Evolutionary conservation across 2,329 filamentous ascomycete genomes (phyloP).

Genomic region (Colletotrichum sp.): DNA sequence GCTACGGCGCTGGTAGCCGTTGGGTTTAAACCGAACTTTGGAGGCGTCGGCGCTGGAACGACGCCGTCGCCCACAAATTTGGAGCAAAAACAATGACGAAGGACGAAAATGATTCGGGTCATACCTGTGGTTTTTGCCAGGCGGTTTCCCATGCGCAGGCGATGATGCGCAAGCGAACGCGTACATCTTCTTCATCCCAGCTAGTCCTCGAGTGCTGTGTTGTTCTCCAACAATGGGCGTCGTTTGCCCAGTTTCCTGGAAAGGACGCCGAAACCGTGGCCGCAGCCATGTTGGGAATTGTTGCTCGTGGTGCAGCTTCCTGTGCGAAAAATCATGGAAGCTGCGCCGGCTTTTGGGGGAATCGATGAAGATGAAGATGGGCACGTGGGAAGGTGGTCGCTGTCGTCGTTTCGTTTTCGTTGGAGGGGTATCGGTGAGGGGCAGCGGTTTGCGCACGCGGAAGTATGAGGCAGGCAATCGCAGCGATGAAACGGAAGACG

Average conservation of each 20-base stretch:
- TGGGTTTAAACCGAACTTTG: not conserved
- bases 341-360: constrained; percentile 29
- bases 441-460: not conserved
- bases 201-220: constrained; percentile 37
- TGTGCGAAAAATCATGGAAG: constrained; percentile 59
- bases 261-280: constrained; percentile 48
- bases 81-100: not conserved
- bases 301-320: constrained; percentile 45
- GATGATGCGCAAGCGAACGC: constrained; percentile 30
- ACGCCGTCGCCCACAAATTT: constrained; percentile 7
- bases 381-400: not conserved
- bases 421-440: not conserved
- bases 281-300: constrained; percentile 59
- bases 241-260: constrained; percentile 47
- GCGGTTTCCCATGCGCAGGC: constrained; percentile 36
- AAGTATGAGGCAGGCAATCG: not conserved
- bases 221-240: constrained; percentile 39
- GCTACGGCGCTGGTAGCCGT: not conserved
- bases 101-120: constrained; percentile 14
- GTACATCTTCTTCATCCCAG: constrained; percentile 35
- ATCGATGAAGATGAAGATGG: not conserved
- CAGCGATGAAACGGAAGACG: not conserved
- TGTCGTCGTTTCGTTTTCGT: constrained; percentile 14
- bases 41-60: not conserved
- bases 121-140: constrained; percentile 25